phyloP scores from a whole-genome alignment of 78 protist species.

The Neovahlkampfia damariscottae region DNA sequence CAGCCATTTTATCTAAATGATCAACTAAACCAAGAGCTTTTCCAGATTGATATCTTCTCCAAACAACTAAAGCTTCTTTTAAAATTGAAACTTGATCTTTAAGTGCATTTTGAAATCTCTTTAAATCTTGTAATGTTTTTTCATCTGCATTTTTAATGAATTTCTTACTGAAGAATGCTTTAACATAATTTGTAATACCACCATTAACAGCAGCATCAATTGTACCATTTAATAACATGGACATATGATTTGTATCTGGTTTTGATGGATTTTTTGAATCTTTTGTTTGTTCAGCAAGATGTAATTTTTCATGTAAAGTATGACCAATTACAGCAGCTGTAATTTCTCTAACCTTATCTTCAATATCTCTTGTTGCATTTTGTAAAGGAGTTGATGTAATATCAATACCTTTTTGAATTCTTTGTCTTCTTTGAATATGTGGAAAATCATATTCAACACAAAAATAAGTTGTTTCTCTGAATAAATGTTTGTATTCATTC shows the following conservation, averaged over 20 bases:
- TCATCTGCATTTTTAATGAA: not conserved
- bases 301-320: too few species aligned
- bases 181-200: not conserved
- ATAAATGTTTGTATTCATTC: not conserved
- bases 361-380: not conserved
- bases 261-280: too few species aligned
- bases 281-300: too few species aligned
- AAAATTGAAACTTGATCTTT: not conserved
- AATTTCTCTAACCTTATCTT: not conserved
- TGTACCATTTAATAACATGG: not conserved
- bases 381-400: not conserved
- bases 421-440: not conserved
- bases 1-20: too few species aligned
- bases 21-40: too few species aligned
- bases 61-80: not conserved
- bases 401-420: not conserved
- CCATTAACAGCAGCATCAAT: constrained; percentile 17
- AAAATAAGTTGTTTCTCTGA: not conserved
- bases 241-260: not conserved
- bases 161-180: not conserved
- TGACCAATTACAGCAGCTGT: not conserved
- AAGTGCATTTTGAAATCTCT: not conserved
- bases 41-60: too few species aligned
- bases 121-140: not conserved
- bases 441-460: constrained; percentile 1